Evolutionary conservation across 345 rosid genomes (phyloP).

Genomic region (Populus tremula): DNA sequence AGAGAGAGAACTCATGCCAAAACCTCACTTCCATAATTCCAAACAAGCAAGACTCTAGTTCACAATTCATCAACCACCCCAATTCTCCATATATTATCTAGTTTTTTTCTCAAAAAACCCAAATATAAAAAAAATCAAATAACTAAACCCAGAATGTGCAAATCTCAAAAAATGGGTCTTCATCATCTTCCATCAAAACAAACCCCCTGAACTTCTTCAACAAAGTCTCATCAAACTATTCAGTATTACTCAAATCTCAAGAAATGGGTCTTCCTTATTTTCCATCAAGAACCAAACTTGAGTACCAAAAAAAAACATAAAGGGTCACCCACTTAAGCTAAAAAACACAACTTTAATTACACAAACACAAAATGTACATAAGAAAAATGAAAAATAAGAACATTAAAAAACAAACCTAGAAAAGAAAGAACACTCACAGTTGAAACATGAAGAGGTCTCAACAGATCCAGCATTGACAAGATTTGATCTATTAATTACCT

Average conservation of each 20-base stretch:
- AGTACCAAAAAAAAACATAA: background rate
- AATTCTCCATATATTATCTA: background rate
- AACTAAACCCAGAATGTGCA: slow-evolving; percentile 6
- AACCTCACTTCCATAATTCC: background rate
- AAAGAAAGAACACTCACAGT: slow-evolving; percentile 21
- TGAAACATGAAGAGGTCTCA: slow-evolving; percentile 22
- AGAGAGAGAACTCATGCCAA: background rate
- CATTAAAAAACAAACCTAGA: background rate
- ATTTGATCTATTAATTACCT: slow-evolving; percentile 16
- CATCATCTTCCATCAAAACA: slow-evolving; percentile 3
- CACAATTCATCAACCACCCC: background rate
- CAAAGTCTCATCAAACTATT: background rate
- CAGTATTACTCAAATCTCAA: background rate
- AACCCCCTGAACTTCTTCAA: background rate
- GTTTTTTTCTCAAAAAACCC: background rate
- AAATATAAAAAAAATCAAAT: background rate
- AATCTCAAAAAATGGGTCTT: background rate
- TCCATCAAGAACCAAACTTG: background rate
- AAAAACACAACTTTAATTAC: background rate
- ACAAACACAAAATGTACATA: background rate
- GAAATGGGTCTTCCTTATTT: background rate
- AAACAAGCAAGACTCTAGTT: background rate
- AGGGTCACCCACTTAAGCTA: background rate
- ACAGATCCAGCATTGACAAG: slow-evolving; percentile 37
- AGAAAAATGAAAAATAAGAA: background rate